Conservation (phyloP, 495 filamentous ascomycete genomes). For the Xylona heveae region DNA sequence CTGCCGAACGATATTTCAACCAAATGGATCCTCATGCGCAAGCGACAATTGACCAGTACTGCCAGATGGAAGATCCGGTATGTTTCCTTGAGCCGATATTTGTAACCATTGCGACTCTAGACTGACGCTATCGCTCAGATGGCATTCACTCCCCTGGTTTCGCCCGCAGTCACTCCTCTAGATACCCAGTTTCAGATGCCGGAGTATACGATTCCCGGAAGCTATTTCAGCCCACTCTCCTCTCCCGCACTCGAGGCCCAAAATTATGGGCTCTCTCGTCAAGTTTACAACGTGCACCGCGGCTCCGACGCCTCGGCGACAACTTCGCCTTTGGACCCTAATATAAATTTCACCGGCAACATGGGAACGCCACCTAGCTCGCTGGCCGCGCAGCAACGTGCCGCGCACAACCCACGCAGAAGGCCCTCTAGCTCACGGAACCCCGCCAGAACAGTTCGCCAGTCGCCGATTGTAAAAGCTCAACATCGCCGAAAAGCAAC, state of each 20-base stretch:
- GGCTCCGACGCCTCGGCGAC: conserved; percentile 4
- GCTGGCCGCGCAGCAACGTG: conserved; percentile 17
- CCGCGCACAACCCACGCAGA: neutral
- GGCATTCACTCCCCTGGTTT: conserved; percentile 83
- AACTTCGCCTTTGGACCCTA: conserved; percentile 5
- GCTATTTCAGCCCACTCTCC: conserved; percentile 83
- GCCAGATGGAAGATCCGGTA: conserved; percentile 66
- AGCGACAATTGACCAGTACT: conserved; percentile 49
- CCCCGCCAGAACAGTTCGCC: conserved; percentile 27
- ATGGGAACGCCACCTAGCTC: conserved; percentile 18
- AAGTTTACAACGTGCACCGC: conserved; percentile 9
- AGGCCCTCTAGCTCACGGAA: conserved; percentile 2
- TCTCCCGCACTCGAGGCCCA: conserved; percentile 82
- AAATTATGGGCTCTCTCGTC: conserved; percentile 24
- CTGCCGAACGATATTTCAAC: conserved; percentile 37
- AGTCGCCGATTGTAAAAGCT: conserved; percentile 74
- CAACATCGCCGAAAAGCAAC: conserved; percentile 37
- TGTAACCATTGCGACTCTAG: neutral
- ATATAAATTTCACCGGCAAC: conserved; percentile 17
- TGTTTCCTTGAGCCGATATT: conserved; percentile 15
- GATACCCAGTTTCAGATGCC: conserved; percentile 65
- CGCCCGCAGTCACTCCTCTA: conserved; percentile 81
- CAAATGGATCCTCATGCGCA: conserved; percentile 38
- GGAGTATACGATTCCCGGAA: conserved; percentile 65
- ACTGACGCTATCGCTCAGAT: conserved; percentile 26